Evolutionary conservation across 1,139 yeast genomes (phyloP), one percentile per base, ranked within the genome.

Genomic region (Yamadazyma aaseri): DNA sequence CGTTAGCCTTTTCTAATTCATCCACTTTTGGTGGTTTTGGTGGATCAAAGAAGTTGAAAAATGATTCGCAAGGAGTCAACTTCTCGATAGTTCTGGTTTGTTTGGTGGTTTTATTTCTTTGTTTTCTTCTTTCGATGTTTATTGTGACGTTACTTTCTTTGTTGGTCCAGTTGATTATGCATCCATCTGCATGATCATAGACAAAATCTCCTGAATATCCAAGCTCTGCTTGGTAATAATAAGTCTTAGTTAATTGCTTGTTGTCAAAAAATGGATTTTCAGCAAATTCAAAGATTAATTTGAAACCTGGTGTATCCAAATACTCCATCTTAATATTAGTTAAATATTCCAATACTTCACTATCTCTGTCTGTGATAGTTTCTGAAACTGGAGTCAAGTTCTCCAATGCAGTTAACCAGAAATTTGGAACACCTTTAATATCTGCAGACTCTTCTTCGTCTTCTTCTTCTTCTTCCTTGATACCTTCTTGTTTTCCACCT

Each of bases 1-100:
- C 76, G 2, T 53, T 59, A 17, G 51, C 58, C 10, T 7, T 18
- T 5, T 17, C 13, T 4, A 13, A 4, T 61, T 66, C 75, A 18
- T 58, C 67, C 15, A 59, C 60, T 51, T 65, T 63, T 37, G 94
- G 90, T 21, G 89, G 79, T 63, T 75, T 76, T 52, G 97, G 98
- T 25, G 98, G 98, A 53, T 79, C 86, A 62, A 92, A 94, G 67
- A 92, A 92, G 67, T 84, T 85, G 76, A 92, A 92, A 71, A 92
- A 92, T 17, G 97, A 87, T 54, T 86, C 96, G 34, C 82, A 79
- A 15, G 97, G 97, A 9, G 96, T 82, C 51, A 89, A 74, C 68
- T 92, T 90, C 63, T 92, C 97, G 51, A 92, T 84, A 30, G 96
- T 89, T 63, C 99, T 82, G 20, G 96, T 92, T 58, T 94, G 97